These are phyloP conservation scores for Eucalyptus shirleyi DNA, from an alignment of 345 rosid genomes.

Conservation along the genomic window DNA sequence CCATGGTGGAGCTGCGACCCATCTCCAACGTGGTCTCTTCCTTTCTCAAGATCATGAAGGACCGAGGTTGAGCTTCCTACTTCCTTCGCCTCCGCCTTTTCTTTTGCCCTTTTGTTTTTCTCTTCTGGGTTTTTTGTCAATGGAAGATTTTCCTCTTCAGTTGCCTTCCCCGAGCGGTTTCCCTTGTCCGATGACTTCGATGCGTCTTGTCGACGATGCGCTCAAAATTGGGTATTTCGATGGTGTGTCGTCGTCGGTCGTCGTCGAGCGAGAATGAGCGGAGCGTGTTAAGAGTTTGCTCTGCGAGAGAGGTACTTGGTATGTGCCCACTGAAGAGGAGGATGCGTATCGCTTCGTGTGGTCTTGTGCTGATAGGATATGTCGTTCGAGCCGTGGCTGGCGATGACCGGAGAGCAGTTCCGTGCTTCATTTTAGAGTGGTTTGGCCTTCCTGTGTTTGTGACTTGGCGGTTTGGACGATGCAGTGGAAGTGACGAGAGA, in stretches of 20 bases:
- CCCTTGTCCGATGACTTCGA: background rate
- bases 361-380: background rate
- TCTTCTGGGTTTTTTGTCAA: background rate
- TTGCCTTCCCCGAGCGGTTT: background rate
- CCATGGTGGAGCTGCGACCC: conserved; percentile 68
- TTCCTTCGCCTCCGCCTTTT: background rate
- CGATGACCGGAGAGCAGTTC: background rate
- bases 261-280: background rate
- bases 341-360: background rate
- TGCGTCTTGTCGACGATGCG: background rate
- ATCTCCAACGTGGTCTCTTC: conserved; percentile 82
- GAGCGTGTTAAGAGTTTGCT: background rate
- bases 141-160: background rate
- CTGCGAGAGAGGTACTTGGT: background rate
- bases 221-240: background rate
- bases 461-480: background rate
- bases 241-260: background rate
- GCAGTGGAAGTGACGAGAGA: background rate
- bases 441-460: background rate
- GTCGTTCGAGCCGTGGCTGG: background rate
- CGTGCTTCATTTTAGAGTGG: background rate
- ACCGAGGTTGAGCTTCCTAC: conserved; percentile 33
- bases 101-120: background rate
- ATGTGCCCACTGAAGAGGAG: background rate
- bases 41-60: conserved; percentile 76